Base-by-base conservation (phyloP, 176 grass and related monocot species). In the Oryza meyeriana region DNA sequence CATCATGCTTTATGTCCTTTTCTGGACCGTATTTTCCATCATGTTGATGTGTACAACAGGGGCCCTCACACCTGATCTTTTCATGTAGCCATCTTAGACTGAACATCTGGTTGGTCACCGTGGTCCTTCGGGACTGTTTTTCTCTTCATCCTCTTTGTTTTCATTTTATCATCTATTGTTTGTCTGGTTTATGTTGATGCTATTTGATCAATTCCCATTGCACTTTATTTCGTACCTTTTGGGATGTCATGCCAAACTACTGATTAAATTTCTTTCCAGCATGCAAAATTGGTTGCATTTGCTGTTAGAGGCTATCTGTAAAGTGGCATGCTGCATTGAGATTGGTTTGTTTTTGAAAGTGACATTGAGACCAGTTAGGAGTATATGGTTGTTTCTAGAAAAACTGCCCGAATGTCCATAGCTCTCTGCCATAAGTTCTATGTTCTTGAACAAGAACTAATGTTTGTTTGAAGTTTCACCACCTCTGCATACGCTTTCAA, bases 1-100 rank as follows among this genome's bases (percentile, higher is more conserved):
- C 50, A 33, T 31, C 39, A 76, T 31, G 72, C 82, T 85, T 63
- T 75, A 80, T 81, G 82, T 85, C 87, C 70, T 26, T 81, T 74
- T 80, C 69, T 17, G 52, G 63, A 62, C 35, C 38, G 72, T 81
- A 62, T 80, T 66, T 66, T 75, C 17, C 36, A 58, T 29, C 71
- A 84, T 74, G 26, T 42, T 71, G 55, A 64, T 76, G 63, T 69
- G 45, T 73, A 69, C 61, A 38, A 39, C 5, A 63, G 35, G n/a
- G n/a, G 8, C 75, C 81, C 81, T 57, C 10, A 25, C 47, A 44
- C 38, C 38, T 76, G 40, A 69, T 87, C 64, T 77, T 71, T 82
- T 71, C 24, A 75, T 76, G 24, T 77, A 55, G 66, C 45, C 48
- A 69, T 84, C 38, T 84, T 80, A 29, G 50, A 52, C 36, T 75